These are phyloP conservation scores for Pseudogymnoascus sp. DNA, from an alignment of 2,329 filamentous ascomycete genomes.

Conservation along the genomic window DNA sequence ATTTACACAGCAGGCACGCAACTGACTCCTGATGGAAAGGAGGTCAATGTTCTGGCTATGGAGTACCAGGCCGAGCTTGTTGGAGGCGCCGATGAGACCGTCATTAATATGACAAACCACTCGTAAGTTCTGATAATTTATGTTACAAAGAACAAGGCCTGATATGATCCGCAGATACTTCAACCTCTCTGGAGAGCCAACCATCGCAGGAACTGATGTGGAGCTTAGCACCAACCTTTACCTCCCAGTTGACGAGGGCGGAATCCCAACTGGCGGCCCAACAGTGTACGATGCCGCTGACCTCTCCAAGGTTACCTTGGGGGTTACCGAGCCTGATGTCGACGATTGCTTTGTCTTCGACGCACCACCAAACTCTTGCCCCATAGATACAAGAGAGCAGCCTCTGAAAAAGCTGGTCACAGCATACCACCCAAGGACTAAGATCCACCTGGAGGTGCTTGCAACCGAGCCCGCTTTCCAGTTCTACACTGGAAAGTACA, in stretches of 20 bases:
- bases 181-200: conserved; percentile 50
- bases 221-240: conserved; percentile 54
- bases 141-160: conserved; percentile 10
- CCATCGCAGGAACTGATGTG: conserved; percentile 55
- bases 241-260: conserved; percentile 64
- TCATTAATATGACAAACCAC: conserved; percentile 92
- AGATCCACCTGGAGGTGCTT: conserved; percentile 75
- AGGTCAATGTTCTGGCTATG: conserved; percentile 67
- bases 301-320: conserved; percentile 63
- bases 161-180: conserved; percentile 46
- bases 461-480: conserved; percentile 96
- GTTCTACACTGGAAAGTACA: conserved; percentile 87
- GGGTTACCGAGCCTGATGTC: conserved; percentile 59
- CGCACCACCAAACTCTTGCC: conserved; percentile 33
- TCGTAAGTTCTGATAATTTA: conserved; percentile 47
- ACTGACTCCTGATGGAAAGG: conserved; percentile 47
- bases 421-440: conserved; percentile 66
- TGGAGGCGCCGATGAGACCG: conserved; percentile 76
- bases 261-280: conserved; percentile 67
- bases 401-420: conserved; percentile 61
- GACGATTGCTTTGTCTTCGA: conserved; percentile 83
- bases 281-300: conserved; percentile 56
- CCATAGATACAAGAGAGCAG: conserved; percentile 43
- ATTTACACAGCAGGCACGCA: conserved; percentile 72
- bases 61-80: conserved; percentile 86